Evolutionary conservation across 2,329 filamentous ascomycete species (phyloP), one percentile per base, ranked within the genome.

Genomic region (Chaetomium sp.): DNA sequence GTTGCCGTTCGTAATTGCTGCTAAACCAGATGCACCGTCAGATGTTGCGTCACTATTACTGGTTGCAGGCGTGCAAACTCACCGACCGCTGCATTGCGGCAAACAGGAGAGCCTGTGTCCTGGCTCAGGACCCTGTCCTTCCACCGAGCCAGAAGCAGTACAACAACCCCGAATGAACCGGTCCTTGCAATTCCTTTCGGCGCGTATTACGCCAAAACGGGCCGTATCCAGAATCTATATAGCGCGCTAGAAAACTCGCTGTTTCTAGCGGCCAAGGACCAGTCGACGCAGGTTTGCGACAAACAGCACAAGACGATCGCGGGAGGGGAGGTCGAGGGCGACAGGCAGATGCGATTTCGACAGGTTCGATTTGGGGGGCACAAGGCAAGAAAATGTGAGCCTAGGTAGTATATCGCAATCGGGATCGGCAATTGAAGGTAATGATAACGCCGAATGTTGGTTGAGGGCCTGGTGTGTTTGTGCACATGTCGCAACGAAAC

Each of bases 1-100:
- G 71, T 70, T 54, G 71, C 71, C 12, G 71, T 70, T 27, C 71
- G 67, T 27, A 71, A 68, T 55, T 70, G 68, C 60, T 70, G 64
- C 31, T 51, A 58, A 25, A 23, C 50, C 8, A 33, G 25, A 38
- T n/a, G 63, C 33, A 8, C 21, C 21, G 60, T 65, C 49, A 65
- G 62, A 19, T 3, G 35, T n/a, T 21, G 3, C 25, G 12, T 29
- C 5, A n/a, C 7, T 12, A 16, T 3, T 21, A 27, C 45, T 4
- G 23, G 21, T 12, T 42, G 51, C 13, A 19, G 25, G 4, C 21
- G 7, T 16, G 12, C 7, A 3, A n/a, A 68, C 65, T 65, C 29
- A 68, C 67, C 9, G 62, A 21, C 29, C 62, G 67, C 62, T 63
- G 62, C 67, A 68, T 68, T 42, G 65, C 38, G 51, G 50, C 50